A percentile compares a stretch with the other conserved stretches of the same genome.
phyloP scores from a whole-genome alignment of 1,139 yeast species.

The Geotrichum bryndzae region DNA sequence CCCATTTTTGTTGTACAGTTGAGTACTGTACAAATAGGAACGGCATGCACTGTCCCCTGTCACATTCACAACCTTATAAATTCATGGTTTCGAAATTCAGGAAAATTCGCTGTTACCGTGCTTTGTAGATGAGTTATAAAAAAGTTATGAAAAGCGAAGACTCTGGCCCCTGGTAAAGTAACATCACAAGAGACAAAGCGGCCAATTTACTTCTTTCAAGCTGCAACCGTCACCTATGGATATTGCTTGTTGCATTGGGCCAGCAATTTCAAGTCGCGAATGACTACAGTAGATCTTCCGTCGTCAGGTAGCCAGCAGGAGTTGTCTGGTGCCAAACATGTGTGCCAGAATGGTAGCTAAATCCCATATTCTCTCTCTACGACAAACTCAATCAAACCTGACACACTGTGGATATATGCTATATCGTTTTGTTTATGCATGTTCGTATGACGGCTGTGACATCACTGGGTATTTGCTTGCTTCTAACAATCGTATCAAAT shows the following conservation, averaged over 20 bases:
- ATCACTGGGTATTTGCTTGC: background rate
- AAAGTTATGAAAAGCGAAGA: background rate
- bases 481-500: background rate
- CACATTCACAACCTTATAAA: background rate
- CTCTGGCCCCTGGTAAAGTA: no score
- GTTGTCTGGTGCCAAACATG: background rate
- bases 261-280: background rate
- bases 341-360: background rate
- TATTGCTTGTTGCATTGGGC: no score
- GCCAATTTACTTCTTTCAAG: background rate
- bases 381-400: background rate
- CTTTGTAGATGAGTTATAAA: background rate
- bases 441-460: background rate
- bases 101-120: no score
- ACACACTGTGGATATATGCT: background rate
- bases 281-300: background rate
- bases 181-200: no score
- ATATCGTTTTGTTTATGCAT: background rate
- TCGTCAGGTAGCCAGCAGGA: background rate
- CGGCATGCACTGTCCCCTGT: background rate
- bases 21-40: background rate
- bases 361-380: background rate
- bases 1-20: background rate
- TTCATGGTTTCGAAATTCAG: background rate
- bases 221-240: no score